phyloP scores from a whole-genome alignment of 331 rosid genomes.

The Rosa hybrid region DNA sequence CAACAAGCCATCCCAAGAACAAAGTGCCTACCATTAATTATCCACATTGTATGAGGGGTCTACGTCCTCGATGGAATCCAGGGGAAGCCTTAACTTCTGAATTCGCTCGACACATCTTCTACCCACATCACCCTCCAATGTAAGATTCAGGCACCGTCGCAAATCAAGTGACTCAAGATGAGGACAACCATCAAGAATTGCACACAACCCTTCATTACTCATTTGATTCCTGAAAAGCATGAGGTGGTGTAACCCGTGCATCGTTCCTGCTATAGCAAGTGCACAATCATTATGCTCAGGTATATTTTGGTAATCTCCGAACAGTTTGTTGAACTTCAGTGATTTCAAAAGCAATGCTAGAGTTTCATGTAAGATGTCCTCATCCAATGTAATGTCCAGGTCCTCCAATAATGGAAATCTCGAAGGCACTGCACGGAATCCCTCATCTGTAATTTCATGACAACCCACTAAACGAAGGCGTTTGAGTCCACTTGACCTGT shows the following conservation, averaged over 20 bases:
- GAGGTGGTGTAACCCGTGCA: constrained; percentile 43
- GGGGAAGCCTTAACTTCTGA: background rate
- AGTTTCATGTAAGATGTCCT: constrained; percentile 18
- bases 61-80: background rate
- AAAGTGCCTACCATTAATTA: background rate
- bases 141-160: constrained; percentile 39
- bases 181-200: constrained; percentile 54
- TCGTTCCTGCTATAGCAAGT: constrained; percentile 40
- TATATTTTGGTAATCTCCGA: constrained; percentile 1
- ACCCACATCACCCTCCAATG: constrained; percentile 18
- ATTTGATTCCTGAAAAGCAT: constrained; percentile 47
- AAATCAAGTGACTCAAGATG: constrained; percentile 52
- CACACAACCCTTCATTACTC: constrained; percentile 44
- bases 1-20: background rate
- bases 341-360: constrained; percentile 33
- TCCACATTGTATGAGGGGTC: background rate
- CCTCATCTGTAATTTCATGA: constrained; percentile 34
- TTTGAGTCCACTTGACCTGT: constrained; percentile 3
- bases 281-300: constrained; percentile 21
- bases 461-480: constrained; percentile 24
- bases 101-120: background rate
- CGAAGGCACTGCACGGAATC: constrained; percentile 25
- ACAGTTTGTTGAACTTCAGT: constrained; percentile 38
- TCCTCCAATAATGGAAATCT: constrained; percentile 50
- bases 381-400: constrained; percentile 34